Evolutionary conservation across 345 rosid species (phyloP).

Genomic region (Cardamine resedifolia): DNA sequence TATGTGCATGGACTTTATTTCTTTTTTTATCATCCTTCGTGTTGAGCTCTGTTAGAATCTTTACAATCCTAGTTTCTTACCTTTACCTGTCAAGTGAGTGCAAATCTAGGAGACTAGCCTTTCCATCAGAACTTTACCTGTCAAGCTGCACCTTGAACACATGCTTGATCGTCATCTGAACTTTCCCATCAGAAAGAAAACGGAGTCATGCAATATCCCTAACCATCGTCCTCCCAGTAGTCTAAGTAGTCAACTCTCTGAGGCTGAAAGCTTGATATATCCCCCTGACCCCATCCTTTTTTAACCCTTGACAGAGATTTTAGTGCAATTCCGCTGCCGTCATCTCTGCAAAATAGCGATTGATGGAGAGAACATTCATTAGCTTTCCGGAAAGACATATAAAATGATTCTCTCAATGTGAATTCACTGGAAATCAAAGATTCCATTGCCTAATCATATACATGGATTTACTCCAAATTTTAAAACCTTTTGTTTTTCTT

Average conservation of each 20-base stretch:
- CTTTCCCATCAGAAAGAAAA: conserved; percentile 18
- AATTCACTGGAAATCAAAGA: neutral
- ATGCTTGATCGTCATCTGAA: conserved; percentile 13
- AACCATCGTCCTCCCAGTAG: conserved; percentile 50
- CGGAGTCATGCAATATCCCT: conserved; percentile 10
- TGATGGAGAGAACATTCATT: conserved; percentile 13
- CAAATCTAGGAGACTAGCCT: neutral
- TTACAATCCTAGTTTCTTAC: conserved; percentile 5
- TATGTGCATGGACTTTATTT: neutral
- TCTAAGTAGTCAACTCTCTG: conserved; percentile 52
- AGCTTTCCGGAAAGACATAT: neutral
- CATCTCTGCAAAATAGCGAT: conserved; percentile 65
- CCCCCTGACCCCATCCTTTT: conserved; percentile 85
- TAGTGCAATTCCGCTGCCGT: conserved; percentile 83
- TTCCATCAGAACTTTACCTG: no score
- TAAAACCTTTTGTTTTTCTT: neutral
- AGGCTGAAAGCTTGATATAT: conserved; percentile 53
- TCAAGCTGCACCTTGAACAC: no score
- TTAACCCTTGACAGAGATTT: conserved; percentile 68
- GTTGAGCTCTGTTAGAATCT: neutral
- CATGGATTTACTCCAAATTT: conserved; percentile 5
- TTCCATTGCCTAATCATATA: conserved; percentile 3
- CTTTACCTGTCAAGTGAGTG: conserved; percentile 2
- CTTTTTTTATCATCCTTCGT: conserved; percentile 8
- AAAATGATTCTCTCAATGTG: conserved; percentile 1